Evolutionary conservation across 208 protist species (phyloP).

Genomic region (Leishmania gerbilli): DNA sequence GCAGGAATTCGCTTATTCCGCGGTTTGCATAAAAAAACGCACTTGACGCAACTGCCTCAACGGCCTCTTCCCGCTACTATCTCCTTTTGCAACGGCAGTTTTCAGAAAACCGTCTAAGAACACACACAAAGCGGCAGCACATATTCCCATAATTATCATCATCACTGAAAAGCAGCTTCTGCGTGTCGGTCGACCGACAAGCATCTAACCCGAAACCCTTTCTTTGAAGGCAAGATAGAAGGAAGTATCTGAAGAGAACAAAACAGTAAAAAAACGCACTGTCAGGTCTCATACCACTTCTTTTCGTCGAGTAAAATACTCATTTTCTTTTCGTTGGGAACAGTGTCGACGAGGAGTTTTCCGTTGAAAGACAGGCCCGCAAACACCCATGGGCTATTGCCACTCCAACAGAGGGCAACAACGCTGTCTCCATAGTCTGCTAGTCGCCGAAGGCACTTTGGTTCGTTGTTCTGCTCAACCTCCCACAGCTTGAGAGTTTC

Average conservation of each 20-base stretch:
- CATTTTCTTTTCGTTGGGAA: slow-evolving; percentile 86
- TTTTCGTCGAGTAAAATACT: slow-evolving; percentile 75
- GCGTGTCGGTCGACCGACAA: not conserved
- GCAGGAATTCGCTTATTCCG: not conserved
- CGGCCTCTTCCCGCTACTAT: not conserved
- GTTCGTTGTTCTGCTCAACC: slow-evolving; percentile 30
- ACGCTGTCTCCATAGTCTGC: slow-evolving; percentile 83
- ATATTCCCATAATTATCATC: not conserved
- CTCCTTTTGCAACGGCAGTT: not conserved
- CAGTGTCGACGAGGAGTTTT: slow-evolving; percentile 78
- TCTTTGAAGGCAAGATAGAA: not conserved
- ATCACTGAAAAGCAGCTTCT: not conserved
- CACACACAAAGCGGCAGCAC: not conserved
- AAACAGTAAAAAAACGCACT: not conserved
- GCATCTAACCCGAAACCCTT: not conserved
- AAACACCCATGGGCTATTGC: slow-evolving; percentile 82
- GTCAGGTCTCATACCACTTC: slow-evolving; percentile 18
- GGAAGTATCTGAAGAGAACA: not conserved
- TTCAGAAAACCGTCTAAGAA: not conserved
- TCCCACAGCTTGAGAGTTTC: slow-evolving; percentile 85
- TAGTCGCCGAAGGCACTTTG: slow-evolving; percentile 51
- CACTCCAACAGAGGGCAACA: slow-evolving; percentile 77
- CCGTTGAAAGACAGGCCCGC: slow-evolving; percentile 87
- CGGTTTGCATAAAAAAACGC: not conserved
- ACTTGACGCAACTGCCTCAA: not conserved